Base-by-base conservation (phyloP, 441 rosid genomes). In the Populus hybrid region DNA sequence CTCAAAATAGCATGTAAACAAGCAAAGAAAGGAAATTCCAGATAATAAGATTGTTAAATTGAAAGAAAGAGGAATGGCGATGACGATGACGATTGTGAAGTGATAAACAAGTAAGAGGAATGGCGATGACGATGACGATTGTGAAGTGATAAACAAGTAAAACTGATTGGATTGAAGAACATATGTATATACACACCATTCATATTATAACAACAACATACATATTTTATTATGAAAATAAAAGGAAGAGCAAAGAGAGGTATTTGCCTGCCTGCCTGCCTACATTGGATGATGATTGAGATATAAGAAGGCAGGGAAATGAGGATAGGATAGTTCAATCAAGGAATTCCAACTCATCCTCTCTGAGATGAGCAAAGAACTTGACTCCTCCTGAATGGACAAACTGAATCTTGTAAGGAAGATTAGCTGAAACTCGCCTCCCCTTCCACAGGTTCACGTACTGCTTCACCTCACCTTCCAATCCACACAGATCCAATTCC, bases 291-390 rank as follows among this genome's bases (percentile, higher is more conserved):
- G 57, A 14, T 46, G 57, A 46, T 46, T 46, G 57, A 46, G 14
- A 46, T 46, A 14, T 46, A 46, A 14, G 57, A 46, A 46, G 19
- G 19, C 57, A 46, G 4, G 57, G 19, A 14, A 46, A 46, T 46
- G 19, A 46, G 18, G 57, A 46, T 14, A 46, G 18, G 57, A 4
- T 12, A 14, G 57, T 12, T 46, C 57, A 46, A 46, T 86, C 90
- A 72, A 91, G 75, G 66, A 82, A 85, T 76, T 94, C 95, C 79
- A 95, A 90, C 85, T 95, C 99, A 26, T 92, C 97, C 75, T 94
- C 97, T 83, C 83, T 94, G 78, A 95, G 94, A 88, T 95, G 98
- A 50, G 98, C 89, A 71, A 85, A 84, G 87, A 95, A 91, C 85
- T 95, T 95, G 69, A 95, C 97, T 46, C 57, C 57, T 11, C 57